A percentile compares a stretch with the other conserved stretches of the same genome.
Evolutionary conservation across 768 basidiomycete genomes (phyloP).

Genomic region (Lanmaoa pseudosensibilis): DNA sequence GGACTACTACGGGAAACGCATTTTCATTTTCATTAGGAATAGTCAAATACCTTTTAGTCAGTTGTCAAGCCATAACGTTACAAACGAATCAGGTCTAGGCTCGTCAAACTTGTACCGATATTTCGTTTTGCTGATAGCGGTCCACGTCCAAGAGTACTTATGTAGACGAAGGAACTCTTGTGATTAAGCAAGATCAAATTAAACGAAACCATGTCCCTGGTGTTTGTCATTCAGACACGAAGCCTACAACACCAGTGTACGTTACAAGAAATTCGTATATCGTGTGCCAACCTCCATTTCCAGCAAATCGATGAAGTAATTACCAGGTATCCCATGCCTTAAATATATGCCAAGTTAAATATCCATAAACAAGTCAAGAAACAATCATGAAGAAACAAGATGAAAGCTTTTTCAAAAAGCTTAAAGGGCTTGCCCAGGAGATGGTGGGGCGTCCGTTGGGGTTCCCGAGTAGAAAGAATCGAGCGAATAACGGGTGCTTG

Average conservation of each 20-base stretch:
- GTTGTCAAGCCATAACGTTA: too few relatives aligned
- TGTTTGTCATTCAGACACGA: neutral
- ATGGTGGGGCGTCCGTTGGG: neutral
- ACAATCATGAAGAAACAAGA: neutral
- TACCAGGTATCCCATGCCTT: constrained; percentile 3
- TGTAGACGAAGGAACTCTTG: neutral
- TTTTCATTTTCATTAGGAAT: too few relatives aligned
- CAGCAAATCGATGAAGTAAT: constrained; percentile 6
- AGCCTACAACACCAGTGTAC: constrained; percentile 2
- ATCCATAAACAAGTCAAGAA: constrained; percentile 14
- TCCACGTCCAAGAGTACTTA: too few relatives aligned
- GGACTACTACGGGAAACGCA: too few relatives aligned
- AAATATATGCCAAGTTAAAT: constrained; percentile 19
- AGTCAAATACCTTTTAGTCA: too few relatives aligned
- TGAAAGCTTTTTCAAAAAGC: constrained; percentile 2
- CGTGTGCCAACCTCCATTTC: neutral
- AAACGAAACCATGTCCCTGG: neutral
- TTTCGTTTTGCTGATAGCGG: too few relatives aligned
- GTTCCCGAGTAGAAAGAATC: constrained; percentile 34
- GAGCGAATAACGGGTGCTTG: constrained; percentile 21
- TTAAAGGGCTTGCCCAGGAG: constrained; percentile 21
- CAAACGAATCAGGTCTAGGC: too few relatives aligned
- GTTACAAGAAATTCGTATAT: constrained; percentile 1
- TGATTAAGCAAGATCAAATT: neutral
- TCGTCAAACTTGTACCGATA: too few relatives aligned